A percentile compares a stretch with the other conserved stretches of the same genome.
phyloP scores from a whole-genome alignment of 495 filamentous ascomycete genomes.

The Collariella sp. region DNA sequence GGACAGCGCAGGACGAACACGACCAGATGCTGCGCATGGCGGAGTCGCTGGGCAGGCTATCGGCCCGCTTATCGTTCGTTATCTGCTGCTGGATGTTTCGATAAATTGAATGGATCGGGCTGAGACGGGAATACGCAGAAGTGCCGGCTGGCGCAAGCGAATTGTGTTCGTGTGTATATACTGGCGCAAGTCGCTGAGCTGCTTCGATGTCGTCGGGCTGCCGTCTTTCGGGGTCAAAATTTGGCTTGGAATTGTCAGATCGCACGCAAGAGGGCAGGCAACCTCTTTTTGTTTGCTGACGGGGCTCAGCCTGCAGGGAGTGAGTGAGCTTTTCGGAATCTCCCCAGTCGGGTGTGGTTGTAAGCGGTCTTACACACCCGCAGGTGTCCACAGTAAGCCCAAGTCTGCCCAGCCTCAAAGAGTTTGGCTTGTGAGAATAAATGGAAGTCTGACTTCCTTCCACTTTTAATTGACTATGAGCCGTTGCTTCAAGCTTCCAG shows the following conservation, averaged over 20 bases:
- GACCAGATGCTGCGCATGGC: slow-evolving; percentile 28
- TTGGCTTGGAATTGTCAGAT: not conserved
- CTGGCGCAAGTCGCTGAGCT: not conserved
- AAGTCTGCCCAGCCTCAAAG: not conserved
- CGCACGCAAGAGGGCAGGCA: slow-evolving; percentile 10
- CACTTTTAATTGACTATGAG: no score
- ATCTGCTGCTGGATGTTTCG: not conserved
- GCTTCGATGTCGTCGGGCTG: not conserved
- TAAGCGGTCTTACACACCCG: slow-evolving; percentile 1
- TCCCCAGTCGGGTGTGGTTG: not conserved
- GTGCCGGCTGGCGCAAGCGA: not conserved
- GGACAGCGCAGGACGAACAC: slow-evolving; percentile 20
- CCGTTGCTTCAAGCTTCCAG: no score
- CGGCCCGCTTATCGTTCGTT: slow-evolving; percentile 12
- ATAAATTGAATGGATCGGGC: not conserved
- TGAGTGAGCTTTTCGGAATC: not conserved
- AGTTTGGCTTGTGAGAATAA: no score
- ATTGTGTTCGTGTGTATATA: not conserved
- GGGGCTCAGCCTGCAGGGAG: not conserved
- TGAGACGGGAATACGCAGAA: not conserved
- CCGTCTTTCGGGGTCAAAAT: not conserved
- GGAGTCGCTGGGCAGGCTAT: slow-evolving; percentile 7
- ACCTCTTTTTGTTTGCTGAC: slow-evolving; percentile 14
- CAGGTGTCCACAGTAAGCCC: no score
- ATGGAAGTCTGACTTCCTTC: no score